A percentile compares a stretch with the other conserved stretches of the same genome.
Conservation (phyloP, 768 basidiomycete genomes). For the Leccinum subtestaceum region DNA sequence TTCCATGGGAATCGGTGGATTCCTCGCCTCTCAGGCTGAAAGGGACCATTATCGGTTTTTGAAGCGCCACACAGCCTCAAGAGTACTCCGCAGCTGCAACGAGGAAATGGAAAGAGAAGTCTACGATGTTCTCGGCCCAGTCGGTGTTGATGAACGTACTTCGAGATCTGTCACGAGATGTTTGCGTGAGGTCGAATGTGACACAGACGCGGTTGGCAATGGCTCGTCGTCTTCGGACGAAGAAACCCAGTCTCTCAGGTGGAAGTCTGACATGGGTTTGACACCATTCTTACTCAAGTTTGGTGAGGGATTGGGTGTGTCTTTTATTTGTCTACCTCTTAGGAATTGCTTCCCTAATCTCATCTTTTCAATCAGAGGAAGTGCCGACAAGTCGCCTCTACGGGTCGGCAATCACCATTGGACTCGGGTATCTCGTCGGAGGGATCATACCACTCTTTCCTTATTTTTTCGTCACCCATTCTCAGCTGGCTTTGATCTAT, state of each 20-base stretch:
- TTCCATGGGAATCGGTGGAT: constrained; percentile 98
- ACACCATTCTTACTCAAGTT: constrained; percentile 95
- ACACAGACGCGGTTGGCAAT: constrained; percentile 22
- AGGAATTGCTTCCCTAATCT: background rate
- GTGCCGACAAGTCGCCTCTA: constrained; percentile 82
- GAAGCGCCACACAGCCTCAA: constrained; percentile 65
- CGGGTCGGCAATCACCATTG: constrained; percentile 91
- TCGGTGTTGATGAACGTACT: constrained; percentile 84
- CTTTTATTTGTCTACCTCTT: background rate
- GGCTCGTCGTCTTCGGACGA: constrained; percentile 38
- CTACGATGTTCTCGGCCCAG: constrained; percentile 77
- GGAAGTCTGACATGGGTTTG: constrained; percentile 79
- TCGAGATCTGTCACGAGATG: constrained; percentile 76
- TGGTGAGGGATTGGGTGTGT: constrained; percentile 84
- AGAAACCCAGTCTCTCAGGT: constrained; percentile 56
- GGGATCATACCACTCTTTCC: constrained; percentile 91
- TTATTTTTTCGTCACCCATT: constrained; percentile 82
- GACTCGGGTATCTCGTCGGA: constrained; percentile 89
- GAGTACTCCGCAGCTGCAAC: constrained; percentile 85
- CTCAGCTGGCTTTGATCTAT: constrained; percentile 65
- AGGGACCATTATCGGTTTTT: constrained; percentile 91
- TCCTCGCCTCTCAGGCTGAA: constrained; percentile 95
- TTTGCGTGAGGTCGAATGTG: constrained; percentile 65
- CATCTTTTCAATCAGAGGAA: constrained; percentile 59
- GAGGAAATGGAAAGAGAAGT: constrained; percentile 98